Evolutionary conservation across 805 yeast species (phyloP).

Genomic region (Candida pseudoglaebosa): DNA sequence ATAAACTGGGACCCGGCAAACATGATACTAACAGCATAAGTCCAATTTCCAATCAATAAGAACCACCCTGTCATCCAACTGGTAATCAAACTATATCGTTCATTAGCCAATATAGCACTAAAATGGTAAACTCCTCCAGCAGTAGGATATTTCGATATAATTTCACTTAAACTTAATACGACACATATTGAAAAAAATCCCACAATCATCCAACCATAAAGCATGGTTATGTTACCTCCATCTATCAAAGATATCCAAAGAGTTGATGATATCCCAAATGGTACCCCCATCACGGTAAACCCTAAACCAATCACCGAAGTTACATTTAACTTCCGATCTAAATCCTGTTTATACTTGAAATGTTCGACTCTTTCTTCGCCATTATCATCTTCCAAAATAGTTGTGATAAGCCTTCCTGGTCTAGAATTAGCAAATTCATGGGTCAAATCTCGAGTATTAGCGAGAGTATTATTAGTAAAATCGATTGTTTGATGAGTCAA

Average conservation of each 20-base stretch:
- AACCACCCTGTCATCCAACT: slow-evolving; percentile 84
- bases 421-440: slow-evolving; percentile 9
- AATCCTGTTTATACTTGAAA: slow-evolving; percentile 69
- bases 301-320: slow-evolving; percentile 74
- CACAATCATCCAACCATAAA: slow-evolving; percentile 71
- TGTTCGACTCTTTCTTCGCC: slow-evolving; percentile 60
- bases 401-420: slow-evolving; percentile 12
- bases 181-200: slow-evolving; percentile 61
- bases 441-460: background rate
- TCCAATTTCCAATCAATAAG: slow-evolving; percentile 70
- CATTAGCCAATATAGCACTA: slow-evolving; percentile 65
- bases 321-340: slow-evolving; percentile 64
- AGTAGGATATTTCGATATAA: slow-evolving; percentile 71
- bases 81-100: slow-evolving; percentile 49
- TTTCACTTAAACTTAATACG: slow-evolving; percentile 71
- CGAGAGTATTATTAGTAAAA: slow-evolving; percentile 1
- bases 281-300: slow-evolving; percentile 78
- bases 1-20: slow-evolving; percentile 76
- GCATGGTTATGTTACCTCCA: slow-evolving; percentile 73
- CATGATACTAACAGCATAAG: slow-evolving; percentile 68
- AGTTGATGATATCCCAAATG: slow-evolving; percentile 72
- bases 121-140: slow-evolving; percentile 76
- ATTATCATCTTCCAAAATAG: slow-evolving; percentile 36
- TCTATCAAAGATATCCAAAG: slow-evolving; percentile 66
- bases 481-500: slow-evolving; percentile 1